Evolutionary conservation across 2,329 filamentous ascomycete species (phyloP), one percentile per base, ranked within the genome.

Genomic region (Pseudopithomyces chartarum): DNA sequence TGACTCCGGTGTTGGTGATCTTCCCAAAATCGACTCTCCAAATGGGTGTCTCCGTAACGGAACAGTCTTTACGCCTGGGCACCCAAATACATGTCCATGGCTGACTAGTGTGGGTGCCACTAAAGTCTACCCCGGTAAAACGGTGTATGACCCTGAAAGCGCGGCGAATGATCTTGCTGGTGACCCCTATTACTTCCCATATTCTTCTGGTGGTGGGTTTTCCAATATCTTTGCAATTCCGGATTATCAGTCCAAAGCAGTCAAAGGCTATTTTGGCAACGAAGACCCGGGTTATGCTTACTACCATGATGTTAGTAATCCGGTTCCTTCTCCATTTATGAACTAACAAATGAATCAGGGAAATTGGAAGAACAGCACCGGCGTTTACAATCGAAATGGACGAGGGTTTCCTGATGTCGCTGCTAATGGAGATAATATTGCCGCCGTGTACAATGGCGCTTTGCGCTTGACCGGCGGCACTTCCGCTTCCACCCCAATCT

Each of bases 41-140:
- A 48, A 75, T 68, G 36, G 73, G 71, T 61, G 74, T 32, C 33
- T 44, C 11, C 50, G 52, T 26, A 58, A 69, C 33, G 71, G 67
- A 6, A 74, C 74, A 2, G 72, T 77, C 60, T 80, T 79, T 69
- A 73, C 68, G 2, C 77, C 78, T 12, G 73, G 78, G 51, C 80
- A 78, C 66, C 78, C 78, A 0, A 73, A 73, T 17, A 64, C 69
- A 7, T 74, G 71, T 39, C 70, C 70, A 1, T 90, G 83, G 71
- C 82, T 90, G 1, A 90, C 87, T 1, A 77, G 81, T 4, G 82
- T 90, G 1, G 87, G 88, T 6, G 87, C 82, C 6, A 85, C 84
- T 0, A 47, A 56, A 34, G 19, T 58, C 1, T 23, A 51, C 29
- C 32, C 45, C 7, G 26, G 40, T 6, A 42, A 23, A 13, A 47